Conservation (phyloP, 345 rosid species). For the Murraya koenigii region DNA sequence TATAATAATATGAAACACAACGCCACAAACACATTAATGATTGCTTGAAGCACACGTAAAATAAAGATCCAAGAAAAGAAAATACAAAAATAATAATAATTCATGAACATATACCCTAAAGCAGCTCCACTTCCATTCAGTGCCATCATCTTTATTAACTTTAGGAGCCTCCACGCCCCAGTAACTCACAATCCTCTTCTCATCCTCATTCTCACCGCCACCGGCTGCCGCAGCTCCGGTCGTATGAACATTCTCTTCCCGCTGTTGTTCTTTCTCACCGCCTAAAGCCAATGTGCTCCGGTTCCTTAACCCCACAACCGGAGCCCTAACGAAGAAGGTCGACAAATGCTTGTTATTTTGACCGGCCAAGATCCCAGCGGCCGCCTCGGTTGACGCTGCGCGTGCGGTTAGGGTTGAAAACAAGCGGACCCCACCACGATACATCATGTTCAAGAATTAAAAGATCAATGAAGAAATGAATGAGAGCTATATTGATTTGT, state of each 20-base stretch:
- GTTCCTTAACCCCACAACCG: conserved; percentile 14
- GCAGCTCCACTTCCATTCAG: conserved; percentile 63
- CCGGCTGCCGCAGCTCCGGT: background rate
- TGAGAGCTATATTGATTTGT: too few relatives aligned
- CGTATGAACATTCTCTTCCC: background rate
- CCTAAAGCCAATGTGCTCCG: conserved; percentile 23
- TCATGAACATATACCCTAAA: conserved; percentile 38
- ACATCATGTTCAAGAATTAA: background rate
- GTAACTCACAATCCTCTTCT: conserved; percentile 39
- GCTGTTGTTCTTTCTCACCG: conserved; percentile 12
- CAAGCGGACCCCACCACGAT: conserved; percentile 18
- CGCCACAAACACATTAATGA: background rate
- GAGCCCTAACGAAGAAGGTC: conserved; percentile 19
- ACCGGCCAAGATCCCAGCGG: background rate
- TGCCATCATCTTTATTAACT: conserved; percentile 49
- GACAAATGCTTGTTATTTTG: background rate
- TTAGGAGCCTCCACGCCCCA: conserved; percentile 54
- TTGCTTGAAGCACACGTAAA: background rate
- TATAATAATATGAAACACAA: background rate
- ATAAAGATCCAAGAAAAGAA: background rate
- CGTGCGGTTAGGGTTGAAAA: conserved; percentile 18
- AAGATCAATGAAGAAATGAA: background rate
- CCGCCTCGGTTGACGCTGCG: background rate
- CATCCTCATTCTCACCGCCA: conserved; percentile 11
- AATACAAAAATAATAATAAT: too few relatives aligned